Base-by-base conservation (phyloP, 2,329 filamentous ascomycete genomes). In the Cladophialophora immunda region DNA sequence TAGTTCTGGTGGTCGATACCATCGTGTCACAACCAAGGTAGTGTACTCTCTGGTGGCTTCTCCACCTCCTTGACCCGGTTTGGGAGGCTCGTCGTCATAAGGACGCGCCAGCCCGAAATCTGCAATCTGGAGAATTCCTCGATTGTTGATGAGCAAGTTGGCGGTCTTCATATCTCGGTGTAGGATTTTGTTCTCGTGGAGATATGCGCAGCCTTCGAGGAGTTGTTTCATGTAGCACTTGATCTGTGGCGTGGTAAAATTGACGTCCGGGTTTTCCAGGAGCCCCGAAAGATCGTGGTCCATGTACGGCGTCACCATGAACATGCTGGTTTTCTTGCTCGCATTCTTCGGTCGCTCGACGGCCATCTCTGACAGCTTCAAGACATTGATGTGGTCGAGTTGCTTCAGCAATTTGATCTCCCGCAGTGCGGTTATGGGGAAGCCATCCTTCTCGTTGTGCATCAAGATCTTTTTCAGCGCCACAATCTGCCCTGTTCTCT, bases 241-340 rank as follows among this genome's bases (percentile, higher is more conserved):
- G 79, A 98, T 97, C 78, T 98, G 94, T 4, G 92, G 86, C 75
- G 94, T 90, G 57, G 91, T 92, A 75, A 99, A 94, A 47, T 87
- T 87, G 45, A 99, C 94, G 6, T 90, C 89, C 9, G 94, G 94
- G 74, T 99, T 99, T 78, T 98, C 95, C 74, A 99, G 89, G 32
- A 99, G 87, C 53, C 95, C 95, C 8, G 94, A 97, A n/a, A 99
- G 86, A 80, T 99, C 95, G 80, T 99, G 95, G 74, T 98, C 94
- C 93, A 98, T 97, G 79, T 99, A 99, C 6, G 94, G 95, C 53
- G 90, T 97, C 59, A 97, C 94, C 95, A 99, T 99, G 81, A 98
- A 98, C 84, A 99, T 93, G 73, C 94, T 94, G 80, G 82, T 86
- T 79, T 92, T 93, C 72, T 90, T 87, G 79, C 92, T 92, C 77